Base-by-base conservation (phyloP, 192 early-diverging fungal species). In the Mortierella alpina region DNA sequence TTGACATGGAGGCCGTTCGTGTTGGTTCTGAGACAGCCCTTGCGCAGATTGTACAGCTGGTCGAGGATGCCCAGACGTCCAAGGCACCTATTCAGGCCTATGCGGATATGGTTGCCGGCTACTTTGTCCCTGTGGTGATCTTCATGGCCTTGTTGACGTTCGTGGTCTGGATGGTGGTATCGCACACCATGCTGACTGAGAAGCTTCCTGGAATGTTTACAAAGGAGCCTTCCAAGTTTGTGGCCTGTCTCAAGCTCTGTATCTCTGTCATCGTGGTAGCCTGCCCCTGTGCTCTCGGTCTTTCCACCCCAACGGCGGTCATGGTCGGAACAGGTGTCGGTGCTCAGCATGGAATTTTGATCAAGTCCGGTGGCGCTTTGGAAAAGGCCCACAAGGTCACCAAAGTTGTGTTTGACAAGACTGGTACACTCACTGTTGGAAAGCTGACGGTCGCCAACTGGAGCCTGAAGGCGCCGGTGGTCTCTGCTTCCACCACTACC, bases 301-400 rank as follows among this genome's bases (percentile, higher is more conserved):
- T 99, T 23, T 94, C 96, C 49, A 97, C 96, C 6, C 98, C 98
- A 11, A 99, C 98, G 0, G 98, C 97, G 1, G 95, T 99, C 15
- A 98, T 99, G 97, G 98, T 98, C 8, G 98, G 97, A 31, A 98
- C 98, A 0, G 98, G 98, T 18, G 93, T 99, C 2, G 97, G 96
- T 22, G 98, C 98, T 7, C 88, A 96, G 70, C 84, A 96, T 55
- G 98, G 98, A 31, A 95, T 99, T 64, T 84, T 99, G 66, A 98
- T 99, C 85, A 99, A 99, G 87, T 94, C 96, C 40, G 98, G 96
- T 20, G 91, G 82, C 54, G 91, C 95, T 12, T 82, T 99, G 55
- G 96, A 97, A 69, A 87, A 86, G 6, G 95, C 95, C 7, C 91
- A 93, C 66, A 85, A 86, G 47, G 85, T 99, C 14, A 93, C 91